phyloP scores from a whole-genome alignment of 148 eudicot species.

The Silene uniflora region DNA sequence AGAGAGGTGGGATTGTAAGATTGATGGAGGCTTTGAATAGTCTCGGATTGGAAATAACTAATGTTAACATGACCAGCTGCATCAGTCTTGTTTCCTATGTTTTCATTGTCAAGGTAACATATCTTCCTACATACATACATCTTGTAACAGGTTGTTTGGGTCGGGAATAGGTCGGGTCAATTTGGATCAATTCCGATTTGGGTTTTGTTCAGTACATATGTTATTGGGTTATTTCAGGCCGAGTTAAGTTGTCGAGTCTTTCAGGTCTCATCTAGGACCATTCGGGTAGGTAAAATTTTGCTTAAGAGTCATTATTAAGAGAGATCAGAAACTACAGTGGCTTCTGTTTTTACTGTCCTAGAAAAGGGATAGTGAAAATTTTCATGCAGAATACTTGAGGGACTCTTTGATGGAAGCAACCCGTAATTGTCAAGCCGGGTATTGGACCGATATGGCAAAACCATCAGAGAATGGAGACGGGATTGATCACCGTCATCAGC shows the following conservation, averaged over 20 bases:
- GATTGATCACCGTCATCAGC: constrained; percentile 25
- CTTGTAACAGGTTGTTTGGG: too few relatives aligned
- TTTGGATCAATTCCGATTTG: too few relatives aligned
- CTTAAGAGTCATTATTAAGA: too few relatives aligned
- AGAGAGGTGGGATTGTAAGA: constrained; percentile 76
- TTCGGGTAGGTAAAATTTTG: too few relatives aligned
- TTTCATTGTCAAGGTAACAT: constrained; percentile 73
- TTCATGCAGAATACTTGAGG: constrained; percentile 75
- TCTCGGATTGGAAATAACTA: constrained; percentile 70
- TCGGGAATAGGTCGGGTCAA: too few relatives aligned
- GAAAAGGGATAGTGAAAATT: constrained; percentile 66
- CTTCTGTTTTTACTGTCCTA: constrained; percentile 18
- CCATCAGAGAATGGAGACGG: constrained; percentile 15
- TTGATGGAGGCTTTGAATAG: constrained; percentile 70
- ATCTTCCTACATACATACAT: neutral
- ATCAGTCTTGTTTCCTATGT: constrained; percentile 69
- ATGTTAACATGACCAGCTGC: constrained; percentile 70
- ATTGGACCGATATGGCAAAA: constrained; percentile 34
- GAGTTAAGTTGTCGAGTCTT: too few relatives aligned
- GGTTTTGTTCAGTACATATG: too few relatives aligned
- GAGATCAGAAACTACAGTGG: neutral
- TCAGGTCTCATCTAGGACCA: too few relatives aligned
- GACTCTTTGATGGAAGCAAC: constrained; percentile 76
- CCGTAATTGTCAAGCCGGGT: constrained; percentile 49
- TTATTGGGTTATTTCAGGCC: too few relatives aligned